Evolutionary conservation across 495 filamentous ascomycete genomes (phyloP), one percentile per base, ranked within the genome.

Genomic region (Parathielavia hyrcaniae): DNA sequence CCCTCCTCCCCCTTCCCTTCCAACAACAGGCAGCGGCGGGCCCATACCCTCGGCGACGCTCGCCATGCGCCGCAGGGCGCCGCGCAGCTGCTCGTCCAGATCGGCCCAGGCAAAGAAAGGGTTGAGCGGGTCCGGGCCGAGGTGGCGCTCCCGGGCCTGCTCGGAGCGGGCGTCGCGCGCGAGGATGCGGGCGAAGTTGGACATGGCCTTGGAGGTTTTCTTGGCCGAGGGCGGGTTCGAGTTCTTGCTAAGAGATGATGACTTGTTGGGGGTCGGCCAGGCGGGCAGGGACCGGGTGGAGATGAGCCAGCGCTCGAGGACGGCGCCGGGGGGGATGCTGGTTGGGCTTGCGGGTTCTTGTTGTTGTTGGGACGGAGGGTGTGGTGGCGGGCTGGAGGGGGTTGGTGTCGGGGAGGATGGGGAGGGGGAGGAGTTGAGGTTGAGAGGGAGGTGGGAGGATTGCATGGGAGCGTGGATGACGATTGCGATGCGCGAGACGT

Each of bases 231-330:
- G 30, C 14, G 14, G 36, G 50, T 17, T 17, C 26, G 53, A 17
- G 38, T 8, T 20, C 13, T 36, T 35, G 20, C n/a, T 45, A 1
- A 19, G 19, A 17, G 8, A 23, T 26, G 32, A 10, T 44, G 12
- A n/a, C n/a, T 7, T 16, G 14, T 19, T 35, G 47, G 72, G 67
- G 46, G 60, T 73, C 67, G 77, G 72, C 84, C 83, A 75, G 66
- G 73, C 75, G 0, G 93, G 93, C 63, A 96, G 95, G 17, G 71
- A 72, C 52, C 81, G 78, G 20, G 93, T 79, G 73, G 95, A 89
- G 69, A 96, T 91, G 61, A 95, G 75, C 81, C 85, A 96, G 57
- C 91, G 83, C 69, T 97, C 93, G 68, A 93, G 69, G 8, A 81
- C 76, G 12, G 67, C 63, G 46, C 72, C 64, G 47, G 69, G 55